Evolutionary conservation across 352 stramenopile genomes (phyloP), one percentile per base, ranked within the genome.

Genomic region (Pythium aquatile): DNA sequence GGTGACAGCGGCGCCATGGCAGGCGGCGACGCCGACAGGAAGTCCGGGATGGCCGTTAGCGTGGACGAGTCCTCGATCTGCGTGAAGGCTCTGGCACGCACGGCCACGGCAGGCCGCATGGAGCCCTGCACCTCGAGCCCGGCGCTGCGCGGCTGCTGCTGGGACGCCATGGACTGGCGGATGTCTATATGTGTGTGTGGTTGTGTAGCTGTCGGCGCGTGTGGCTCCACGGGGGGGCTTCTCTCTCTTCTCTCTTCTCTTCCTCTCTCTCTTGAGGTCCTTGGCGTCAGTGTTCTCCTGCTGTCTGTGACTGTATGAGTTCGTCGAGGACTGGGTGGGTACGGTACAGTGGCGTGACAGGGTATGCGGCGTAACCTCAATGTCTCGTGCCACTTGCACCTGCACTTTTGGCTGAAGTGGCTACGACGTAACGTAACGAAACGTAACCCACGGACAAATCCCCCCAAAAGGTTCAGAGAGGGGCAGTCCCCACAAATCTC

Each of bases 51-150:
- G 39, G 63, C 47, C 6, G 55, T 58, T 9, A 35, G 5, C 24
- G 52, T 44, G 35, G 46, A 66, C 46, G 58, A 58, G 48, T 83
- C 75, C 35, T 91, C 76, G 39, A 89, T 78, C 67, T 91, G 79
- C 32, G 82, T 83, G 71, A 91, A 91, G 16, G 82, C 82, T 65
- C 82, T 78, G 9, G 40, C 59, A 16, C 65, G 65, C 46, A 67
- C 42, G 17, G 44, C 48, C 35, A 68, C 24, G 7, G 54, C 24
- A 20, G n/a, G n/a, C n/a, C 54, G 62, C 62, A 57, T 30, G 24
- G 55, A 57, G 28, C 6, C 14, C 44, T 49, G 54, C 55, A 54
- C 9, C 30, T 55, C 53, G 29, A 55, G 24, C 35, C 20, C 13
- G 7, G 48, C 28, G 52, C 52, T 26, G 10, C 10, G 52, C 17